These are phyloP conservation scores for Lepidium sativum DNA, from an alignment of 345 rosid species.

Conservation along the genomic window DNA sequence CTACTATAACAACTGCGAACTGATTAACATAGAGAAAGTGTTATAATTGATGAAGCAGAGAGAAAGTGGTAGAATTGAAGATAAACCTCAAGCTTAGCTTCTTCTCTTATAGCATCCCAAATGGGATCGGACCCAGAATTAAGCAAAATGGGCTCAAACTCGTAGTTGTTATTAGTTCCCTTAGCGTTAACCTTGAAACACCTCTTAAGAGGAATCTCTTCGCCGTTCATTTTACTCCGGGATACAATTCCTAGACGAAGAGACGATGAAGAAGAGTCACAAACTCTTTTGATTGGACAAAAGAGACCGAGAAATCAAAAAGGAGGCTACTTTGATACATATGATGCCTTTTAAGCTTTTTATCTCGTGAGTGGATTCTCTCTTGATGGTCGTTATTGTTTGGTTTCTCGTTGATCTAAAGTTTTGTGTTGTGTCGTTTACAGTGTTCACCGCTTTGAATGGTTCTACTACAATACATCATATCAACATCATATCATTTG, in stretches of 20 bases:
- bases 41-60: not conserved
- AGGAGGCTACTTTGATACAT: constrained; percentile 11
- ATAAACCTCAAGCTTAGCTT: constrained; percentile 75
- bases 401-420: constrained; percentile 8
- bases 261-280: constrained; percentile 16
- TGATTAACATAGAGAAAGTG: not conserved
- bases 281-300: constrained; percentile 13
- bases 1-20: not conserved
- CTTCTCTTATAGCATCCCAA: constrained; percentile 70
- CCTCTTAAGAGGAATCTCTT: constrained; percentile 45
- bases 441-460: constrained; percentile 25
- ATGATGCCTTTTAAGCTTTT: not conserved
- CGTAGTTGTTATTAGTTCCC: constrained; percentile 36
- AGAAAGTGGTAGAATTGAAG: not conserved
- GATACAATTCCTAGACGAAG: constrained; percentile 22
- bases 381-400: constrained; percentile 9
- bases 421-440: constrained; percentile 5
- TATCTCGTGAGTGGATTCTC: not conserved
- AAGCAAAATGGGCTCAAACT: constrained; percentile 22
- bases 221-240: constrained; percentile 1
- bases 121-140: constrained; percentile 56
- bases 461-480: not conserved
- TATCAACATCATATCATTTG: too few species aligned
- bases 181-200: constrained; percentile 66
- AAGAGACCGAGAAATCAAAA: not conserved